Conservation (phyloP, 75 land plant species). For the Chamaecyparis obtusa region DNA sequence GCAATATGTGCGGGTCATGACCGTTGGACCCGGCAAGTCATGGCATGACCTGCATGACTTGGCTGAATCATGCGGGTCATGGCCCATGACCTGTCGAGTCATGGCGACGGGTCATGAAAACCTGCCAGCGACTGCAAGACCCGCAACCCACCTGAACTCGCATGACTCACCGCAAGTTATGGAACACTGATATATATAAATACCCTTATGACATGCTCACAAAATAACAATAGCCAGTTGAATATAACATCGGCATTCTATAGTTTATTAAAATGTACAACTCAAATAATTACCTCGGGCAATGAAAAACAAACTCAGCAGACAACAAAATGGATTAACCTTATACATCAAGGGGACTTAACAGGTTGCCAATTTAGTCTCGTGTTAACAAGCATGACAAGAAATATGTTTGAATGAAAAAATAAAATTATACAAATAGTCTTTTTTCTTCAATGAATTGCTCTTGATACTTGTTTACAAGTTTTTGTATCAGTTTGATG, state of each 20-base stretch:
- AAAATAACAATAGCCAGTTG: not conserved
- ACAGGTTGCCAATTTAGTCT: not conserved
- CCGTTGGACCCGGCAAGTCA: too few species aligned
- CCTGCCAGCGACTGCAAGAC: too few species aligned
- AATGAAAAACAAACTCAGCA: not conserved
- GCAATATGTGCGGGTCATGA: too few species aligned
- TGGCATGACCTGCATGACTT: too few species aligned
- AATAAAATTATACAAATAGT: not conserved
- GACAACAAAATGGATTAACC: not conserved
- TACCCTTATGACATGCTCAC: not conserved
- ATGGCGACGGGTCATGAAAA: too few species aligned
- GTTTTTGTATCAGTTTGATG: constrained; percentile 7
- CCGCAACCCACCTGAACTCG: too few species aligned
- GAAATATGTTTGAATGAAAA: not conserved
- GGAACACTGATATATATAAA: too few species aligned
- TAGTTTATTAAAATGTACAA: not conserved
- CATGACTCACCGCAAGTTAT: too few species aligned
- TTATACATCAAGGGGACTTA: not conserved
- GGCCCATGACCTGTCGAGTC: too few species aligned
- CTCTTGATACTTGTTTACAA: not conserved
- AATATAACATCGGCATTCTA: not conserved
- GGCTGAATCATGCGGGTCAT: too few species aligned
- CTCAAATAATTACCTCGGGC: not conserved
- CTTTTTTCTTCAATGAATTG: not conserved
- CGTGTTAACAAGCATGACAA: not conserved